phyloP scores from a whole-genome alignment of 495 filamentous ascomycete genomes.

The Podospora pseudopauciseta region DNA sequence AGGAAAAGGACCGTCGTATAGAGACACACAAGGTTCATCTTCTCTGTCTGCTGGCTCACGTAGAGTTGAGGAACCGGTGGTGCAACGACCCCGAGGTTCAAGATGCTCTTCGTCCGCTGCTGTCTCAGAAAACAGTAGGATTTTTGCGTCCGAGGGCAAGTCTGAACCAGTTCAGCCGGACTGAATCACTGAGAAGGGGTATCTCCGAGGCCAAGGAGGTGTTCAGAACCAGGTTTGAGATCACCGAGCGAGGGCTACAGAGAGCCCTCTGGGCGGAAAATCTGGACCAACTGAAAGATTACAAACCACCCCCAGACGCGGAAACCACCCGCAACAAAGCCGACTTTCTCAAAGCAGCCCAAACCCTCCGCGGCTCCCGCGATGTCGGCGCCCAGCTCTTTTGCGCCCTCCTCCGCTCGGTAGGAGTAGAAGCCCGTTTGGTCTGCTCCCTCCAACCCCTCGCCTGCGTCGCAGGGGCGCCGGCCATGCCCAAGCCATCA shows the following conservation, averaged over 20 bases:
- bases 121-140: slow-evolving; percentile 57
- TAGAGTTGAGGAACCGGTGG: slow-evolving; percentile 75
- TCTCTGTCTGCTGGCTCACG: slow-evolving; percentile 73
- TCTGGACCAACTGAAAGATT: slow-evolving; percentile 54
- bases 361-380: slow-evolving; percentile 66
- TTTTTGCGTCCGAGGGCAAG: slow-evolving; percentile 61
- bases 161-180: slow-evolving; percentile 65
- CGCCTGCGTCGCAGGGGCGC: slow-evolving; percentile 59
- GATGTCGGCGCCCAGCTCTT: slow-evolving; percentile 89
- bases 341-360: slow-evolving; percentile 70
- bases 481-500: slow-evolving; percentile 48
- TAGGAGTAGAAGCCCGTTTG: slow-evolving; percentile 76
- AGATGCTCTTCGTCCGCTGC: slow-evolving; percentile 52
- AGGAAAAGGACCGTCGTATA: slow-evolving; percentile 67
- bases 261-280: slow-evolving; percentile 70
- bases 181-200: slow-evolving; percentile 73
- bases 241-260: slow-evolving; percentile 67
- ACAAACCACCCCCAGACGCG: slow-evolving; percentile 51
- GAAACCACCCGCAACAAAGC: slow-evolving; percentile 53
- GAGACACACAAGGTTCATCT: slow-evolving; percentile 84
- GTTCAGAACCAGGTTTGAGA: slow-evolving; percentile 62
- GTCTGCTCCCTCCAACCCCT: slow-evolving; percentile 90
- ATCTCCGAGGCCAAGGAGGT: slow-evolving; percentile 63
- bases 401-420: slow-evolving; percentile 75
- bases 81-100: slow-evolving; percentile 75